phyloP scores from a whole-genome alignment of 352 stramenopile species.

The Globisporangium radiosum region DNA sequence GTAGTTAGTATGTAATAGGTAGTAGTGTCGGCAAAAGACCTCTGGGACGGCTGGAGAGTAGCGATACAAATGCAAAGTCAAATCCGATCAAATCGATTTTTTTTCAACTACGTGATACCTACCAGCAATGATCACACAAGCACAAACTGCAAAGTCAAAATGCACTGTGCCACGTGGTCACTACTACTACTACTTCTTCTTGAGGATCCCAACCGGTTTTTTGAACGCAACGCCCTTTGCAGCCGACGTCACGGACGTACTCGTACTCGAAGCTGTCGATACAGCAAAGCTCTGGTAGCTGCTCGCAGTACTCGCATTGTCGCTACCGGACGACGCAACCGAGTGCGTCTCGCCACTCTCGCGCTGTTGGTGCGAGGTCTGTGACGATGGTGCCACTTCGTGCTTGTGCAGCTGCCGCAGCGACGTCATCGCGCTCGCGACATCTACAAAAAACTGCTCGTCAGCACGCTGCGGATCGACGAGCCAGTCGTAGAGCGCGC shows the following conservation, averaged over 20 bases:
- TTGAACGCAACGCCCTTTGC: conserved; percentile 22
- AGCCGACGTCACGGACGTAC: conserved; percentile 2
- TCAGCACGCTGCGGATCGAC: conserved; percentile 37
- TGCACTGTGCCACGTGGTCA: no score
- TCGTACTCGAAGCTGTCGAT: conserved; percentile 15
- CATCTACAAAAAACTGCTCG: conserved; percentile 63
- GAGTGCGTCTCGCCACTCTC: conserved; percentile 9
- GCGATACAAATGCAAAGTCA: no score
- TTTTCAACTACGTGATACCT: not conserved
- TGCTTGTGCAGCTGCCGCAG: conserved; percentile 29
- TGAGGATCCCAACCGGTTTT: conserved; percentile 63
- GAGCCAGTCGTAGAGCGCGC: conserved; percentile 66
- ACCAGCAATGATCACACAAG: conserved; percentile 1
- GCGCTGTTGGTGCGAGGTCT: conserved; percentile 10
- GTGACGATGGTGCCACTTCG: no score
- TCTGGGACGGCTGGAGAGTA: no score
- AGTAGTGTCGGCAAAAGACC: no score
- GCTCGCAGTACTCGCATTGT: conserved; percentile 12
- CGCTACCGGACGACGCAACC: conserved; percentile 15
- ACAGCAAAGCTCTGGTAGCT: conserved; percentile 18
- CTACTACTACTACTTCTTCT: conserved; percentile 12
- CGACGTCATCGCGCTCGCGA: conserved; percentile 34
- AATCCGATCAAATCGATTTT: no score
- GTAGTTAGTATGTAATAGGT: no score
- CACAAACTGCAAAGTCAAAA: not conserved